These are phyloP conservation scores for Oryza glumipatula DNA, from an alignment of 176 grass and related monocot species.

Conservation along the genomic window DNA sequence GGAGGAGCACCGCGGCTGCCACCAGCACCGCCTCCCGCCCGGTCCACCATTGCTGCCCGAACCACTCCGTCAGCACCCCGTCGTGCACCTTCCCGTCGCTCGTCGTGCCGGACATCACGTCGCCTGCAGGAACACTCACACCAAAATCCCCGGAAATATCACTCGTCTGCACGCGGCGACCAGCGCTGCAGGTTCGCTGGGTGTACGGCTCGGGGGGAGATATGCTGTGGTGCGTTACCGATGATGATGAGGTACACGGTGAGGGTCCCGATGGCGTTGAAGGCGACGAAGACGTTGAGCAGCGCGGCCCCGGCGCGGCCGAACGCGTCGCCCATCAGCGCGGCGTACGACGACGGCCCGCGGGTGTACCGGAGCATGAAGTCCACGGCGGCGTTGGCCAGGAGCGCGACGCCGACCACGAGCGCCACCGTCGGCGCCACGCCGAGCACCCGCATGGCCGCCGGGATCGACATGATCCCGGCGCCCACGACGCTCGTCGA, in stretches of 20 bases:
- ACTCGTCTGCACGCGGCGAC: neutral
- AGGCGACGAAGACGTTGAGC: conserved; percentile 60
- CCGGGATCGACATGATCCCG: conserved; percentile 94
- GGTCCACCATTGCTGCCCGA: conserved; percentile 76
- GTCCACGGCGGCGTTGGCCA: conserved; percentile 53
- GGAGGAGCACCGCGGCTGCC: conserved; percentile 50
- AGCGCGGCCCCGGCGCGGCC: conserved; percentile 49
- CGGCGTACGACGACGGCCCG: conserved; percentile 60
- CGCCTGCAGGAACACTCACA: conserved; percentile 41
- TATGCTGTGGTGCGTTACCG: conserved; percentile 36
- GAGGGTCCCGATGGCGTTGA: conserved; percentile 63
- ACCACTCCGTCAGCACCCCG: conserved; percentile 79
- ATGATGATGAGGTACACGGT: conserved; percentile 79
- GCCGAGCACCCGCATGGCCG: conserved; percentile 75
- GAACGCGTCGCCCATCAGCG: conserved; percentile 69
- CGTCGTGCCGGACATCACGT: conserved; percentile 64
- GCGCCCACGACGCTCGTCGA: conserved; percentile 83
- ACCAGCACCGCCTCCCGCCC: conserved; percentile 59
- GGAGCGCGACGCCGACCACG: conserved; percentile 50
- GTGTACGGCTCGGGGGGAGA: neutral
- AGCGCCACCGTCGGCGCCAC: conserved; percentile 64
- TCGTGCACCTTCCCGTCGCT: conserved; percentile 40
- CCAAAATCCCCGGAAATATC: neutral
- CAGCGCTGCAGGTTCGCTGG: neutral
- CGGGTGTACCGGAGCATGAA: conserved; percentile 72